Evolutionary conservation across 1,284 basidiomycete species (phyloP).

Genomic region (Cutaneotrichosporon daszewskae): DNA sequence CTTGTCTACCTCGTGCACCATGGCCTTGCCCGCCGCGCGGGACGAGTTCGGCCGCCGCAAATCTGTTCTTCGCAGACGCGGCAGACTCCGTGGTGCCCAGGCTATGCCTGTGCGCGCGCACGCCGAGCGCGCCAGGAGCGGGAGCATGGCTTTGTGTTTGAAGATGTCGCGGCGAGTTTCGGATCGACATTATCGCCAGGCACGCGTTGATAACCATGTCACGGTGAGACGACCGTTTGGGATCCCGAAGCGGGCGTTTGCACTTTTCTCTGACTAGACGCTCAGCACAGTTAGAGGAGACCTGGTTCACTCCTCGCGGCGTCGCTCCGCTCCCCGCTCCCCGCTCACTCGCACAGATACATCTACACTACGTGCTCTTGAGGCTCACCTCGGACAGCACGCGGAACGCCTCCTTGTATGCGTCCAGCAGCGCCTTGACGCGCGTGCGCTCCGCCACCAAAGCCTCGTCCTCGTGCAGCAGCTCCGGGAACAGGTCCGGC

Average conservation of each 20-base stretch:
- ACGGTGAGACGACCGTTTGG: too few relatives aligned
- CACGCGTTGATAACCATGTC: too few relatives aligned
- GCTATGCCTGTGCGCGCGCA: conserved; percentile 17
- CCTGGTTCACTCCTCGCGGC: too few relatives aligned
- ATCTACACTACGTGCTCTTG: conserved; percentile 32
- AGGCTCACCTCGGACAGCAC: conserved; percentile 46
- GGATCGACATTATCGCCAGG: too few relatives aligned
- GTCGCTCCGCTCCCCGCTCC: too few relatives aligned
- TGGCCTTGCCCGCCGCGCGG: not conserved
- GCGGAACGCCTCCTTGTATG: conserved; percentile 95
- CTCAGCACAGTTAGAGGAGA: too few relatives aligned
- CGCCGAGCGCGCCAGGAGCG: conserved; percentile 15
- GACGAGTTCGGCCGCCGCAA: not conserved
- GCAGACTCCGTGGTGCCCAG: not conserved
- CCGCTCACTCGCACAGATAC: too few relatives aligned
- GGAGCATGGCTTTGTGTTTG: conserved; percentile 1
- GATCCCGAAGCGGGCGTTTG: too few relatives aligned
- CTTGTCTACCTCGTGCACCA: not conserved
- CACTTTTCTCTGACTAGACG: too few relatives aligned
- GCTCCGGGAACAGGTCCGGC: conserved; percentile 80
- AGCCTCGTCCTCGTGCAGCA: conserved; percentile 93
- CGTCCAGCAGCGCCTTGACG: conserved; percentile 90
- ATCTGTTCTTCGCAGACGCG: not conserved
- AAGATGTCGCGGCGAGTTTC: too few relatives aligned
- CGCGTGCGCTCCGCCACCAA: conserved; percentile 86